Percentiles rank a stretch among this genome's conserved stretches.
phyloP scores from a whole-genome alignment of 768 basidiomycete genomes.

The Russula griseocarnosa region DNA sequence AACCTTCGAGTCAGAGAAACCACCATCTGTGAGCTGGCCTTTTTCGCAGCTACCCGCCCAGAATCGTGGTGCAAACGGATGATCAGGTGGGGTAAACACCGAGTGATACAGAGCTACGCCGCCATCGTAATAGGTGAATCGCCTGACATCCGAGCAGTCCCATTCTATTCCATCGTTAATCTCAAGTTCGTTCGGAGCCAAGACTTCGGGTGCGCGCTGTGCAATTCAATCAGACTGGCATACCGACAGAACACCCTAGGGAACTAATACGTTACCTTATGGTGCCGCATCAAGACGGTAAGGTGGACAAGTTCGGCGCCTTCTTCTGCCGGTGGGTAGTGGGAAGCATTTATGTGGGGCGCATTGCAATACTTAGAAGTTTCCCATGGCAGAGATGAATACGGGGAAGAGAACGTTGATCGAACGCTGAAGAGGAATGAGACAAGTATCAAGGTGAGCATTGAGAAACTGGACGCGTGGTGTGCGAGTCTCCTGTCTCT shows the following conservation, averaged over 20 bases:
- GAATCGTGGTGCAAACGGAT: conserved; percentile 41
- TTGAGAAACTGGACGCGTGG: background rate
- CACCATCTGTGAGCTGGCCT: conserved; percentile 44
- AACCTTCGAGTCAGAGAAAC: conserved; percentile 40
- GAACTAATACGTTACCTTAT: conserved; percentile 38
- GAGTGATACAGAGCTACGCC: conserved; percentile 39
- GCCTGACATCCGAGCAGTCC: conserved; percentile 40
- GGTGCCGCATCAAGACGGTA: conserved; percentile 44
- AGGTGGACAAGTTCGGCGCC: conserved; percentile 39
- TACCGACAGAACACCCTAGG: background rate
- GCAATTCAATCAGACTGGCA: background rate
- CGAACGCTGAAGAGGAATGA: background rate
- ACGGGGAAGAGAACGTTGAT: background rate
- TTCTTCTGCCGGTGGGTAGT: conserved; percentile 39
- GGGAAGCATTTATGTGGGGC: conserved; percentile 40
- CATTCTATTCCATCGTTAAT: conserved; percentile 39
- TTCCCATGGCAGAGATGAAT: conserved; percentile 39
- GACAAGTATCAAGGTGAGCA: background rate
- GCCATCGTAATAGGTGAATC: conserved; percentile 38
- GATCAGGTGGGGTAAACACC: conserved; percentile 38
- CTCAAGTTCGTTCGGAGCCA: conserved; percentile 43
- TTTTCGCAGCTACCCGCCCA: conserved; percentile 48
- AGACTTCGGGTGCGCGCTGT: conserved; percentile 46
- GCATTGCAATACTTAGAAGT: conserved; percentile 52
- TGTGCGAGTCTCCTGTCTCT: background rate